These are phyloP conservation scores for Cladosporium sp. DNA, from an alignment of 2,329 filamentous ascomycete genomes.

Conservation along the genomic window DNA sequence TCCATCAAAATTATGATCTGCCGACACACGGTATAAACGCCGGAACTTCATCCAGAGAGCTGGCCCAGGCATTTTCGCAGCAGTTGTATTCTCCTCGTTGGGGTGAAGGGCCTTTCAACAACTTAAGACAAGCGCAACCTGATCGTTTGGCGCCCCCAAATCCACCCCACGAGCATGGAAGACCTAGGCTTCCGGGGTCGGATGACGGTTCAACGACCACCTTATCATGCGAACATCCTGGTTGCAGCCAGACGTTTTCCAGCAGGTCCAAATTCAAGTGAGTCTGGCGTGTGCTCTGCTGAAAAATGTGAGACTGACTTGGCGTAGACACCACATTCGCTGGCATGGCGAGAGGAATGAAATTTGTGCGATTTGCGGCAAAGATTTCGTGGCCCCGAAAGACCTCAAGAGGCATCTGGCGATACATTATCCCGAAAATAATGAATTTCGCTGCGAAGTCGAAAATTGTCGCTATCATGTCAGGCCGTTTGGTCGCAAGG, in stretches of 20 bases:
- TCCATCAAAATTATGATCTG: no score
- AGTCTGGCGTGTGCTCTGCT: not conserved
- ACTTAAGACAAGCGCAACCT: no score
- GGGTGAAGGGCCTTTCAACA: no score
- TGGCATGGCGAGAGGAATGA: constrained; percentile 2
- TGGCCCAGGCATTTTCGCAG: no score
- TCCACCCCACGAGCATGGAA: not conserved
- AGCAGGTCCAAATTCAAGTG: not conserved
- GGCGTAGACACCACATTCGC: constrained; percentile 3
- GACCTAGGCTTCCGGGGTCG: not conserved
- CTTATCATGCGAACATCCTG: not conserved
- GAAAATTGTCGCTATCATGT: not conserved
- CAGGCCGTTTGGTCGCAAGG: not conserved
- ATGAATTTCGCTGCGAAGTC: not conserved
- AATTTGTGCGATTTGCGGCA: not conserved
- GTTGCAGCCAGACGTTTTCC: not conserved
- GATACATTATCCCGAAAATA: not conserved
- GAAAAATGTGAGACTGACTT: not conserved
- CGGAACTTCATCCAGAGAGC: no score
- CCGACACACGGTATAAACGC: no score
- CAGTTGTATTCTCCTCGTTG: no score
- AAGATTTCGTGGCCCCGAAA: constrained; percentile 5
- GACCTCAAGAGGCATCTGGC: constrained; percentile 3
- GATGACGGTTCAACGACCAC: not conserved
- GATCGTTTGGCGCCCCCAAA: not conserved